phyloP scores from a whole-genome alignment of 139 green algal species.

The Tetraselmis striata region DNA sequence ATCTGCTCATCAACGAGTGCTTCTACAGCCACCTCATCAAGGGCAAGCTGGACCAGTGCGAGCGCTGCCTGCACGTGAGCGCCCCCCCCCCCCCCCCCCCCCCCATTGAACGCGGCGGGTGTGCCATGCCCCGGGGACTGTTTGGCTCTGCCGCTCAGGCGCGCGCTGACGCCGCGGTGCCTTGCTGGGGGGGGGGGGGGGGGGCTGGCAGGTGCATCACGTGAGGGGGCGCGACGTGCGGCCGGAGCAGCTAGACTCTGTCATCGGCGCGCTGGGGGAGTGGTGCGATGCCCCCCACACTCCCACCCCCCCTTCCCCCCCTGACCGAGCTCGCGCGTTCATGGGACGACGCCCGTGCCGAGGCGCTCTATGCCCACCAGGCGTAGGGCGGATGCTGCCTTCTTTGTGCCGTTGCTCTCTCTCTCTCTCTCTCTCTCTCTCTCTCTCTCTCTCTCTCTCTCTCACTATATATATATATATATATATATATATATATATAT shows the following conservation, averaged over 20 bases:
- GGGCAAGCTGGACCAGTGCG: slow-evolving; percentile 75
- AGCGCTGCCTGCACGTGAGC: slow-evolving; percentile 31
- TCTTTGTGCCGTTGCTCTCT: not conserved
- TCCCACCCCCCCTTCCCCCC: not conserved
- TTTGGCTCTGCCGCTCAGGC: not conserved
- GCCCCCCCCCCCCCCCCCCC: not conserved
- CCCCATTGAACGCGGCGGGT: too few relatives aligned
- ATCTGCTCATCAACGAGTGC: slow-evolving; percentile 87
- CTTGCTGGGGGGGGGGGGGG: not conserved
- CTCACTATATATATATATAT: too few relatives aligned
- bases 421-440: too few relatives aligned
- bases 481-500: too few relatives aligned
- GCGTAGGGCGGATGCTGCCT: not conserved
- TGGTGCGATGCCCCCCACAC: slow-evolving; percentile 38
- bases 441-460: too few relatives aligned
- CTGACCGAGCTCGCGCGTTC: not conserved
- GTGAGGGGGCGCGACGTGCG: slow-evolving; percentile 51
- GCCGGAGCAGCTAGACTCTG: slow-evolving; percentile 30
- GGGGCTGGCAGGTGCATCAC: slow-evolving; percentile 43
- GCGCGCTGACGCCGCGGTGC: too few relatives aligned
- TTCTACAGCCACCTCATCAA: slow-evolving; percentile 67
- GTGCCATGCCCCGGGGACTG: not conserved
- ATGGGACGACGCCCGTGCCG: not conserved
- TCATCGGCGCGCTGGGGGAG: slow-evolving; percentile 35
- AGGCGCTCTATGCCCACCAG: not conserved